phyloP scores from a whole-genome alignment of 116 monocot species.

The Zostera marina region DNA sequence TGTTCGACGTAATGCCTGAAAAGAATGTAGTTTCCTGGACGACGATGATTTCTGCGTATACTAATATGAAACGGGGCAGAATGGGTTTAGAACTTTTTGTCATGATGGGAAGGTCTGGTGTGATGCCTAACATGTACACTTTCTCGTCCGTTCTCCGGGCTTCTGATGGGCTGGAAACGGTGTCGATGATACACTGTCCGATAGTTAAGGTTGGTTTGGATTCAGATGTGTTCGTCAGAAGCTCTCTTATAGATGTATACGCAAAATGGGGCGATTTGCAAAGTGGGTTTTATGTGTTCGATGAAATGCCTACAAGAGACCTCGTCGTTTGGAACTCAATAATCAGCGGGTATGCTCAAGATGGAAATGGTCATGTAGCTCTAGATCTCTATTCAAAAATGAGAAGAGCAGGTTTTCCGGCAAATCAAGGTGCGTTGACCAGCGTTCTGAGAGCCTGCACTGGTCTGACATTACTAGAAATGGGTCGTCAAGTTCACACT shows the following conservation, averaged over 20 bases:
- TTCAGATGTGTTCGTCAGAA: conserved; percentile 60
- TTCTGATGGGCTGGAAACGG: conserved; percentile 9
- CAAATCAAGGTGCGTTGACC: conserved; percentile 50
- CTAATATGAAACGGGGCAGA: conserved; percentile 3
- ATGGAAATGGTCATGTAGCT: conserved; percentile 31
- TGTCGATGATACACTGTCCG: conserved; percentile 25
- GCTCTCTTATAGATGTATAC: conserved; percentile 58
- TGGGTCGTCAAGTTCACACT: conserved; percentile 59
- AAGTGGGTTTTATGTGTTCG: conserved; percentile 37
- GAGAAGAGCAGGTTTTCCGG: conserved; percentile 43
- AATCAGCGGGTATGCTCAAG: conserved; percentile 57
- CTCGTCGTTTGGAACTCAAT: conserved; percentile 77
- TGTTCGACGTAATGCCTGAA: conserved; percentile 50
- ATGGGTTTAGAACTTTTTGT: conserved; percentile 29
- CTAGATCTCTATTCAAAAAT: conserved; percentile 36
- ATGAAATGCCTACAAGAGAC: conserved; percentile 45
- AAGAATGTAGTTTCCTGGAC: conserved; percentile 40
- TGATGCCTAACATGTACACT: conserved; percentile 68
- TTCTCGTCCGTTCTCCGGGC: conserved; percentile 46
- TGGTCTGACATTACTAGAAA: conserved; percentile 40
- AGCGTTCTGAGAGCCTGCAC: conserved; percentile 67
- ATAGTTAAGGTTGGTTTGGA: conserved; percentile 47
- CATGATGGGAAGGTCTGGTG: conserved; percentile 36
- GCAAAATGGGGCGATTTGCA: conserved; percentile 38
- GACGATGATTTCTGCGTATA: conserved; percentile 43